phyloP scores from a whole-genome alignment of 169 alveolate genomes.

The Plasmodium chabaudi region DNA sequence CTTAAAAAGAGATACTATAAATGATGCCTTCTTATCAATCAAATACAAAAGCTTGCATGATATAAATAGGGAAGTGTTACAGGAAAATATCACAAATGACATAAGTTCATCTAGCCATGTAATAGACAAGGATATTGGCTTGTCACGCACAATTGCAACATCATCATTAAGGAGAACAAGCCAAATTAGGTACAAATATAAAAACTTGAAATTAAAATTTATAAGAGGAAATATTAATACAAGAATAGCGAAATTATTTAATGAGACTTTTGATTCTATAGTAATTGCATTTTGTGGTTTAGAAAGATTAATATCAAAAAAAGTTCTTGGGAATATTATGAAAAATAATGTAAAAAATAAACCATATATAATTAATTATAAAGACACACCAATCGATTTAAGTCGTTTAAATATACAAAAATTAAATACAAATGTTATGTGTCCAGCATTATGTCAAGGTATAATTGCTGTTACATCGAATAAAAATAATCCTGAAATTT shows the following conservation, averaged over 20 bases:
- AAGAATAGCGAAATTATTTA: conserved; percentile 51
- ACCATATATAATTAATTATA: conserved; percentile 19
- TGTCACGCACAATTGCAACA: conserved; percentile 35
- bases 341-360: background rate
- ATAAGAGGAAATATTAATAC: conserved; percentile 68
- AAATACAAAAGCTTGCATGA: conserved; percentile 30
- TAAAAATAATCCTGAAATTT: conserved; percentile 16
- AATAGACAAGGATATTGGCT: background rate
- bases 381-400: conserved; percentile 25
- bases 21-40: conserved; percentile 58
- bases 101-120: background rate
- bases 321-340: conserved; percentile 5
- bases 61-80: conserved; percentile 11
- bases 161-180: conserved; percentile 67
- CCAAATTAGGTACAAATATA: conserved; percentile 48
- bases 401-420: conserved; percentile 40
- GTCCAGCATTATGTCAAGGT: conserved; percentile 71
- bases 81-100: background rate
- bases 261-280: conserved; percentile 38
- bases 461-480: conserved; percentile 61
- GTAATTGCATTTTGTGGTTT: conserved; percentile 70
- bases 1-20: conserved; percentile 61
- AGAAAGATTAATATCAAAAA: conserved; percentile 42
- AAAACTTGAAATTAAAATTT: conserved; percentile 27
- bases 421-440: conserved; percentile 34